Evolutionary conservation across 2,329 filamentous ascomycete species (phyloP).

Genomic region (Cadophora sp.): DNA sequence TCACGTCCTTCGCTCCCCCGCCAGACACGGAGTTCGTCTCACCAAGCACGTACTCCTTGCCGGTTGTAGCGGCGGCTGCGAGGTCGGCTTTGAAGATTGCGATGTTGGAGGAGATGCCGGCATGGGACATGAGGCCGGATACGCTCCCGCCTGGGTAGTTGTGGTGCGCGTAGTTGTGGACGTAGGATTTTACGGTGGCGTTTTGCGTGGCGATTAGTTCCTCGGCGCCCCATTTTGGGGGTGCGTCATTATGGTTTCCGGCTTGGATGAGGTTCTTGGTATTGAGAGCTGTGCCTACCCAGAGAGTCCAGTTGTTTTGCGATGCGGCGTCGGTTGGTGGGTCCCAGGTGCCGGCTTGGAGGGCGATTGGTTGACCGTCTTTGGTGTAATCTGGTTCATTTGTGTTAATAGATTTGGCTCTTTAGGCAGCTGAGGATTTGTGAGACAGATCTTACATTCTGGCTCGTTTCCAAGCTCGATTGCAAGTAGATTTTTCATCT

Average conservation of each 20-base stretch:
- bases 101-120: constrained; percentile 36
- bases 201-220: constrained; percentile 39
- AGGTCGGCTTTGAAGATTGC: constrained; percentile 33
- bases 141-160: constrained; percentile 50
- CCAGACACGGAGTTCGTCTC: constrained; percentile 44
- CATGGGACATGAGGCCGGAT: constrained; percentile 39
- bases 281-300: constrained; percentile 34
- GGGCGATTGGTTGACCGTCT: constrained; percentile 42
- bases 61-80: constrained; percentile 31
- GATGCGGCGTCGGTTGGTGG: constrained; percentile 37
- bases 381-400: constrained; percentile 44
- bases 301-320: constrained; percentile 38
- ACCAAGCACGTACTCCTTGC: constrained; percentile 41
- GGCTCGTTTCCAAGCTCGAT: constrained; percentile 65
- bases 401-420: constrained; percentile 3
- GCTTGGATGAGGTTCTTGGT: constrained; percentile 38
- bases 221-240: constrained; percentile 41
- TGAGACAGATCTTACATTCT: constrained; percentile 51
- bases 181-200: constrained; percentile 33
- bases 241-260: constrained; percentile 37
- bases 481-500: constrained; percentile 57
- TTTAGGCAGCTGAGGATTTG: too few species aligned
- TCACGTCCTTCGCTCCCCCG: constrained; percentile 37
- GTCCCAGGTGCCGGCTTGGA: constrained; percentile 34
- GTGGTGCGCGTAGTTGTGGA: constrained; percentile 41